Evolutionary conservation across 192 early-diverging fungal genomes (phyloP), one percentile per base, ranked within the genome.

Genomic region (Obelidium mucronatum): DNA sequence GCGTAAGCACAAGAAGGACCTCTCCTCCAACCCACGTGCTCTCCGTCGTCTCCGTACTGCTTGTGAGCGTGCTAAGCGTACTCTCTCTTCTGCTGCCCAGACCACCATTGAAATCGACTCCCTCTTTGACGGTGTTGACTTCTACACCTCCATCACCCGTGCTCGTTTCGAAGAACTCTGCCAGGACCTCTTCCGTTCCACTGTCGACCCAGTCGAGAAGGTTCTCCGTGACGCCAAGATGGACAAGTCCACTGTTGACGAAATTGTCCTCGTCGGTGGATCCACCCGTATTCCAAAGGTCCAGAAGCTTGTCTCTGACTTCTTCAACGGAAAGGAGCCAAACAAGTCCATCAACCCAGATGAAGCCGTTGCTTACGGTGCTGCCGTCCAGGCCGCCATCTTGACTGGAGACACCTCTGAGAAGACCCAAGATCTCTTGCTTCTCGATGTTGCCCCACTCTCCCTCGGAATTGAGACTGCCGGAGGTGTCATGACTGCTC

Each of bases 221-320:
- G 96, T 96, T 37, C 91, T 98, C 83, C 90, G 91, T 75, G 97
- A 98, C 87, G 78, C 97, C 81, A 98, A 98, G 91, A 89, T 97
- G 77, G 95, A 94, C 83, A 98, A 98, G 91, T 78, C 86, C 80
- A 64, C 85, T 60, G 91, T 98, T 65, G 85, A 96, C 70, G 96
- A 98, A 80, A 97, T 98, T 79, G 97, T 98, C 77, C 88, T 98
- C 35, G 97, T 97, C 72, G 97, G 97, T 85, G 96, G 97, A 76
- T 97, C 97, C 72, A 98, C 96, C 71, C 97, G 97, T 91, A 98
- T 98, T 87, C 97, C 97, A 88, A 97, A 96, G 91, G 91, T 98
- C 83, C 95, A 97, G 87, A 95, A 97, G 90, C 92, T 98, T 84
- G 92, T 98, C 80, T 93, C 94, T 42, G 95, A 97, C 90, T 97